Conservation (phyloP, 1,284 basidiomycete genomes). For the Exobasidium rhododendri region DNA sequence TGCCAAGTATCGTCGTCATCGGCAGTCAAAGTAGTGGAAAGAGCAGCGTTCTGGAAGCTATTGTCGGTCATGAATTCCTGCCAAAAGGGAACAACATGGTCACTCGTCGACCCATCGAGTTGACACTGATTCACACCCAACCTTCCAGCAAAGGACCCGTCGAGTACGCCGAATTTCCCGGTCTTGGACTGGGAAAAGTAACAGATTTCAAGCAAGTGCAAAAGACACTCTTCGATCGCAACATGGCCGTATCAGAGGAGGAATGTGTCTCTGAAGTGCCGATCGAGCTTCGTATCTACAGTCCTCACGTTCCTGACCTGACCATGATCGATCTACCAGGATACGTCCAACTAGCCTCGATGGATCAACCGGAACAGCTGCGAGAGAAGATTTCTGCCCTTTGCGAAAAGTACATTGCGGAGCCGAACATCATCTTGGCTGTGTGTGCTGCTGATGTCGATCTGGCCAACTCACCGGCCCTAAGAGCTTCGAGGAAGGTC, state of each 20-base stretch:
- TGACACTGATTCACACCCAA: constrained; percentile 91
- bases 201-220: constrained; percentile 87
- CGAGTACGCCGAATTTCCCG: constrained; percentile 93
- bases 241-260: constrained; percentile 81
- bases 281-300: constrained; percentile 94
- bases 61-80: constrained; percentile 96
- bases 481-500: constrained; percentile 85
- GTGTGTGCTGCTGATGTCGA: constrained; percentile 98
- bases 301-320: constrained; percentile 90
- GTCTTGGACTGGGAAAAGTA: constrained; percentile 79
- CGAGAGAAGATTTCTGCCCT: constrained; percentile 86
- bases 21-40: constrained; percentile 98
- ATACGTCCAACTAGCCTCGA: constrained; percentile 88
- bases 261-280: constrained; percentile 91
- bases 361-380: constrained; percentile 92
- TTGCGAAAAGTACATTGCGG: constrained; percentile 94
- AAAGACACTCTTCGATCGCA: constrained; percentile 87
- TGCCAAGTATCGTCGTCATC: constrained; percentile 96
- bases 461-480: constrained; percentile 92
- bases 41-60: constrained; percentile 92
- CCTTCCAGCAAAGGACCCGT: constrained; percentile 17
- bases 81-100: constrained; percentile 99
- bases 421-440: constrained; percentile 96
- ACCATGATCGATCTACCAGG: constrained; percentile 96
- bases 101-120: constrained; percentile 92